Evolutionary conservation across 2,329 filamentous ascomycete species (phyloP), one percentile per base, ranked within the genome.

Genomic region (Aspergillus fumigatus): DNA sequence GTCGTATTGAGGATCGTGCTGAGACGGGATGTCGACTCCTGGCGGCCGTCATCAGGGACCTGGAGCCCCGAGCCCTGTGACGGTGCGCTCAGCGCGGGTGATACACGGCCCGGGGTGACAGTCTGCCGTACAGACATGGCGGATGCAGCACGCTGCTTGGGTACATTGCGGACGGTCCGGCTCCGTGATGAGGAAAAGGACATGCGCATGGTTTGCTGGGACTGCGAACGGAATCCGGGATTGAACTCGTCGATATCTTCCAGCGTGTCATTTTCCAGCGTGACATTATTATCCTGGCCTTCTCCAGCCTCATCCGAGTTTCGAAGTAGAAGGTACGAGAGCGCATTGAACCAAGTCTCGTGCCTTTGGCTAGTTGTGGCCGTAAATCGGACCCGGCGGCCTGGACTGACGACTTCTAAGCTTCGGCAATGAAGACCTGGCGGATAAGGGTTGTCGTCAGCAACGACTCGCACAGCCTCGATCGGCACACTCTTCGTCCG

Each of bases 311-410:
- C 73, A 26, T 75, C 79, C 32, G 85, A 81, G 26, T 87, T 92
- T 48, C 92, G 87, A 29, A 96, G 82, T 38, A 97, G 82, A 14
- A 99, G 83, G 71, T 99, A 99, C 1, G 91, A 96, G 54, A 99
- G 81, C 0, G 94, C 92, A 69, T 97, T 97, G 81, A 94, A 96
- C 94, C 94, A 99, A 0, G 92, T 97, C 77, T 99, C 94, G 69
- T 99, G 94, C 59, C 94, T 84, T 71, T 97, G 92, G 40, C 91
- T 89, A 3, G 94, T 99, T 2, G 90, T 87, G 60, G 93, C 95
- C 1, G 94, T 99, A 64, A 99, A 96, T 74, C 96, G 93, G 75
- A 99, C 85, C 17, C 87, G 87, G 62, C 94, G 86, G 51, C 92
- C 92, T 21, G 92, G 92, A 1, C 93, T 94, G 57, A 96, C 83